Percentiles rank a stretch among this genome's conserved stretches.
Conservation (phyloP, 2,329 filamentous ascomycete genomes). For the Celoporthe dispersa region DNA sequence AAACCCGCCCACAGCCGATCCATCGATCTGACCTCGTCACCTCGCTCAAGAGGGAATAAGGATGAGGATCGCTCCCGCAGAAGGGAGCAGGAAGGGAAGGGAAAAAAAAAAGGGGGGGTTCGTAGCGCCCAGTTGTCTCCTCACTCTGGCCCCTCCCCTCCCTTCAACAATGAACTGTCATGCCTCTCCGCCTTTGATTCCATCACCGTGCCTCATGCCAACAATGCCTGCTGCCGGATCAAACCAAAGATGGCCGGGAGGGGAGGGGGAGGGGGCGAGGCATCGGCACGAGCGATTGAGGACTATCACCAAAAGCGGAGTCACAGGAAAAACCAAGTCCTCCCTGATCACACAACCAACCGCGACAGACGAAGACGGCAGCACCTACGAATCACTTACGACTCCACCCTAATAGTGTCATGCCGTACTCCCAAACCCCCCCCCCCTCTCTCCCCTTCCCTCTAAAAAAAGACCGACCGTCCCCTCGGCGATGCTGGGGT, state of each 20-base stretch:
- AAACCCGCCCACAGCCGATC: not conserved
- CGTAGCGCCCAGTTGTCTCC: not conserved
- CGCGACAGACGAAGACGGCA: not conserved
- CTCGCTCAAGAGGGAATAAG: not conserved
- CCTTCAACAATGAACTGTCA: not conserved
- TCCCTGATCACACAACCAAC: not conserved
- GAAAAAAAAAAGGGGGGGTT: not conserved
- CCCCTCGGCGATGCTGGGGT: not conserved
- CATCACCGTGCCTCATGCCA: not conserved
- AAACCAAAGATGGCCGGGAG: not conserved
- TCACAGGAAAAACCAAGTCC: not conserved
- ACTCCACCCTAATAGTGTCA: not conserved
- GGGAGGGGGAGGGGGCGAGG: no score
- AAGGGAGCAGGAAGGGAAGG: not conserved
- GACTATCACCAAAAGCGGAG: slow-evolving; percentile 10
- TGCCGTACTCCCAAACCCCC: no score
- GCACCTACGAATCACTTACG: not conserved
- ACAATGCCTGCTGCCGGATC: not conserved
- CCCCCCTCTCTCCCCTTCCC: no score
- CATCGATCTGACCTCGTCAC: not conserved
- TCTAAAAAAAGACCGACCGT: no score
- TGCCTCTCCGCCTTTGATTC: not conserved
- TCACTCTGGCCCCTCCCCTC: not conserved
- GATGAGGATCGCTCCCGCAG: slow-evolving; percentile 1
- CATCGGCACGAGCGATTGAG: not conserved